Evolutionary conservation across 2,329 filamentous ascomycete species (phyloP).

Genomic region (Domatiomyces globalis): DNA sequence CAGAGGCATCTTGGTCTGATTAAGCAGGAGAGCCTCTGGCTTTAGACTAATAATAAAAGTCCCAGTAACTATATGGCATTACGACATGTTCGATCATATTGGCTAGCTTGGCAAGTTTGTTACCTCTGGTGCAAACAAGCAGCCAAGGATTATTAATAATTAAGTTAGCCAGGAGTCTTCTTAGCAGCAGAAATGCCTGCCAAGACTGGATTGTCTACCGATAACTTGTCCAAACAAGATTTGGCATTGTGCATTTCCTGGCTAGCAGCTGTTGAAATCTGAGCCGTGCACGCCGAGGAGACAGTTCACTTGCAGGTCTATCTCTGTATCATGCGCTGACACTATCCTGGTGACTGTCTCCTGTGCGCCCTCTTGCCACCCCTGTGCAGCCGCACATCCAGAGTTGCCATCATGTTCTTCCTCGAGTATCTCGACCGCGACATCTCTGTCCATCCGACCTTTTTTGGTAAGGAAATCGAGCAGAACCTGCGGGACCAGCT

Average conservation of each 20-base stretch:
- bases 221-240: too few species aligned
- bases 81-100: too few species aligned
- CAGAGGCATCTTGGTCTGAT: constrained; percentile 19
- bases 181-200: too few species aligned
- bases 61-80: too few species aligned
- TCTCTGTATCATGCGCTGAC: not conserved
- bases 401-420: constrained; percentile 63
- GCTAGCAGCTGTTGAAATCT: not conserved
- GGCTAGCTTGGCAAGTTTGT: too few species aligned
- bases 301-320: not conserved
- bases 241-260: too few species aligned
- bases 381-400: not conserved
- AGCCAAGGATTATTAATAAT: too few species aligned
- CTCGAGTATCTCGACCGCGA: constrained; percentile 91
- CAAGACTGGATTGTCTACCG: too few species aligned
- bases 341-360: not conserved
- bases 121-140: too few species aligned
- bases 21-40: not conserved
- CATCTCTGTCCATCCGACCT: constrained; percentile 90
- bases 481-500: constrained; percentile 82
- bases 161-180: too few species aligned
- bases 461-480: constrained; percentile 87
- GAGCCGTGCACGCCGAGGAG: too few species aligned
- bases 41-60: too few species aligned
- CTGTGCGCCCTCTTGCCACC: not conserved